Conservation (phyloP, 75 land plant species). For the Cupressus sempervirens region DNA sequence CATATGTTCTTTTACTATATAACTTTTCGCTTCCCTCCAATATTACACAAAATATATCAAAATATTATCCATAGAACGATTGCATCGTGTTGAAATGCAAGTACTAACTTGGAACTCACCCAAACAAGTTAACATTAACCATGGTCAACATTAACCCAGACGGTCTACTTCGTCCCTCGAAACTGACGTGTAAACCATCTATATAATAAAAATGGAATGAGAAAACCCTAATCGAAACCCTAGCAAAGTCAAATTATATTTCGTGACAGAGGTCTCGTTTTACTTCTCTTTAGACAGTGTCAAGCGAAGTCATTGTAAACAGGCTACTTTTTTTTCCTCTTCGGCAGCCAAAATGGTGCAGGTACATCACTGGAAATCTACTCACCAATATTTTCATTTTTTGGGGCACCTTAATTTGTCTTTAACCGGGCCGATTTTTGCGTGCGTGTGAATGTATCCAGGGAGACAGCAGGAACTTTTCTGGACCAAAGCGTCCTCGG, state of each 20-base stretch:
- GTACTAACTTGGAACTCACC: too few species aligned
- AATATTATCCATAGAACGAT: too few species aligned
- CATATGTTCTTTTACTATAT: too few species aligned
- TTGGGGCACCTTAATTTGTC: background rate
- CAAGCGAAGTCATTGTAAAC: background rate
- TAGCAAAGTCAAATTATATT: background rate
- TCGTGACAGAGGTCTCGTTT: background rate
- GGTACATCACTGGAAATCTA: background rate
- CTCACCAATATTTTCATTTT: background rate
- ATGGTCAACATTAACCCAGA: too few species aligned
- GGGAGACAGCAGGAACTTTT: constrained; percentile 76
- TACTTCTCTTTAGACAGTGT: background rate
- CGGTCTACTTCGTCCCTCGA: too few species aligned
- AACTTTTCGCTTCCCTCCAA: too few species aligned
- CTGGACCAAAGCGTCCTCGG: constrained; percentile 84
- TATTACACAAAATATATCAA: too few species aligned
- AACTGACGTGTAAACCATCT: too few species aligned
- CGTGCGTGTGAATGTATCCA: constrained; percentile 9
- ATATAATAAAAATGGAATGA: too few species aligned
- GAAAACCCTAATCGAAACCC: background rate
- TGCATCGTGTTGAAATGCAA: too few species aligned
- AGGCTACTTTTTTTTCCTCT: background rate
- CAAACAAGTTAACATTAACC: too few species aligned
- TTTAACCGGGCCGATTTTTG: background rate
- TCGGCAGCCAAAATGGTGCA: background rate